Evolutionary conservation across 2,329 filamentous ascomycete genomes (phyloP).

Genomic region (Zasmidium citrigriseum): DNA sequence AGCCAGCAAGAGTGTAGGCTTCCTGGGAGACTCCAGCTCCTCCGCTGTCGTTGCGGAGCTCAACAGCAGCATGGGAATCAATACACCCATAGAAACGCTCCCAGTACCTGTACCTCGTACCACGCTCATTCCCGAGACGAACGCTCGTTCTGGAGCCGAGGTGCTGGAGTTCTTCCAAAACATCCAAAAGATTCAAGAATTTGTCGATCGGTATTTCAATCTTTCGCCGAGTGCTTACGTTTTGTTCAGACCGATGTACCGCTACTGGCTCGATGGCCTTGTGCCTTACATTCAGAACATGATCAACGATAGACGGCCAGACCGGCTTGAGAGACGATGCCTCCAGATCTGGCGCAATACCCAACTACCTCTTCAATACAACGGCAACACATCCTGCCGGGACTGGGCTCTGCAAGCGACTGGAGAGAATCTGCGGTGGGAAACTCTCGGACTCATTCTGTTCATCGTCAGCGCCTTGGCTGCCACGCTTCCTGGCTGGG

Average conservation of each 20-base stretch:
- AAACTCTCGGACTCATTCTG: constrained; percentile 40
- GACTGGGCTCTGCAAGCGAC: constrained; percentile 39
- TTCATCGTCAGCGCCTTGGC: constrained; percentile 35
- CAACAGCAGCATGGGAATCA: constrained; percentile 21
- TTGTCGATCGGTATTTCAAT: constrained; percentile 15
- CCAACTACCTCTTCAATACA: constrained; percentile 32
- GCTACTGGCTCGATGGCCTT: constrained; percentile 23
- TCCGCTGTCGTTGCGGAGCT: constrained; percentile 25
- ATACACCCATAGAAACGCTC: constrained; percentile 2
- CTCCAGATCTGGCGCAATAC: constrained; percentile 42
- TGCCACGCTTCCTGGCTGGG: constrained; percentile 17
- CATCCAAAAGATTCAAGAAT: constrained; percentile 5
- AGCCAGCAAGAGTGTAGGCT: constrained; percentile 16
- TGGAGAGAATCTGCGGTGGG: constrained; percentile 42
- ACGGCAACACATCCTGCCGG: constrained; percentile 32
- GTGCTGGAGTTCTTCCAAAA: constrained; percentile 18
- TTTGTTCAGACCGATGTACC: constrained; percentile 22
- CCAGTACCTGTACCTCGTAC: constrained; percentile 1
- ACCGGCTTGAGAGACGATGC: constrained; percentile 31
- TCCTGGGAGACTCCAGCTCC: constrained; percentile 22
- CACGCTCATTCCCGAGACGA: constrained; percentile 14
- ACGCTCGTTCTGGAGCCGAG: constrained; percentile 14
- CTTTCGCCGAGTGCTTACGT: constrained; percentile 5
- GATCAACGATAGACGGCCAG: constrained; percentile 19
- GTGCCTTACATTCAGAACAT: constrained; percentile 13